phyloP scores from a whole-genome alignment of 2,329 filamentous ascomycete species.

The Xylaria sp. region DNA sequence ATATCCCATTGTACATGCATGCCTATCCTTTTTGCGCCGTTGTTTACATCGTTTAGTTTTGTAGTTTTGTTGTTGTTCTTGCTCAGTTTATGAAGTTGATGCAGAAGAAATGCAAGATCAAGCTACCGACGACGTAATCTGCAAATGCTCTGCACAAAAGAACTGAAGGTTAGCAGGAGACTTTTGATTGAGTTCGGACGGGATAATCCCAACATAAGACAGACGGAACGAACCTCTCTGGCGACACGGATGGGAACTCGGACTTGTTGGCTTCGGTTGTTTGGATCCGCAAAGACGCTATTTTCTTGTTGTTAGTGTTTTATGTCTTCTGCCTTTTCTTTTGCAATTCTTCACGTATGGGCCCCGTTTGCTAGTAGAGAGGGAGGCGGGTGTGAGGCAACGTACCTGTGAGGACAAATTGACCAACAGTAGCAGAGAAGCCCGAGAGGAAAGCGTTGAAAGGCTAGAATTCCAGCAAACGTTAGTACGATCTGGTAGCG shows the following conservation, averaged over 20 bases:
- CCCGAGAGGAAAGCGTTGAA: slow-evolving; percentile 99
- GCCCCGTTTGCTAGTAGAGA: neutral
- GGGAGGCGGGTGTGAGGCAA: slow-evolving; percentile 34
- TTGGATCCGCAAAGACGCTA: slow-evolving; percentile 85
- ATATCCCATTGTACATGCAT: slow-evolving; percentile 25
- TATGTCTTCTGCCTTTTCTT: neutral
- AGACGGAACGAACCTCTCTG: slow-evolving; percentile 73
- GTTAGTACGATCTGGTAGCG: slow-evolving; percentile 12
- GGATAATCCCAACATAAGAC: neutral
- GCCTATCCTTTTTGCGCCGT: slow-evolving; percentile 23
- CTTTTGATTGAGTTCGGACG: neutral
- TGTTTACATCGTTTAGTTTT: neutral
- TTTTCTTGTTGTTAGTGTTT: slow-evolving; percentile 37
- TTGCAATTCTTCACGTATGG: neutral
- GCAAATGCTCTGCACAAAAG: slow-evolving; percentile 79
- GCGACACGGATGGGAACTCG: slow-evolving; percentile 80
- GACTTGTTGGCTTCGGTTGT: slow-evolving; percentile 83
- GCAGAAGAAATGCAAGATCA: slow-evolving; percentile 98
- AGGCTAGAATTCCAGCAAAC: slow-evolving; percentile 67
- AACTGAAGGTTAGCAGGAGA: slow-evolving; percentile 1
- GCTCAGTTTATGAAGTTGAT: slow-evolving; percentile 98
- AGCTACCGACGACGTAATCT: slow-evolving; percentile 92
- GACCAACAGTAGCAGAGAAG: slow-evolving; percentile 92
- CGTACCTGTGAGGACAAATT: slow-evolving; percentile 93
- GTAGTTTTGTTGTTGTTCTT: slow-evolving; percentile 11